Conservation (phyloP, 2,329 filamentous ascomycete genomes). For the Bipolaris cookei region DNA sequence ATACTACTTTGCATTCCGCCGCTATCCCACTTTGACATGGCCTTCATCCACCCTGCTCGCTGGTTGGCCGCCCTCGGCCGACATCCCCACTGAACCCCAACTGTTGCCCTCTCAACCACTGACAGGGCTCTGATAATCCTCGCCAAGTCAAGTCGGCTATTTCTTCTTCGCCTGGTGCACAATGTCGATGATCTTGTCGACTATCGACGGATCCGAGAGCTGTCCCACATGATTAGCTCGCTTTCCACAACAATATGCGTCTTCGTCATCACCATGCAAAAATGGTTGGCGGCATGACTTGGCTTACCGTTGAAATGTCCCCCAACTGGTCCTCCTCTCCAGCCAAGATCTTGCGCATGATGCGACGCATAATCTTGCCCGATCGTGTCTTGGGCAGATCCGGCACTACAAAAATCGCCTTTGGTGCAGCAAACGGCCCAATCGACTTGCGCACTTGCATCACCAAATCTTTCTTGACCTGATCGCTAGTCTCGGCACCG, state of each 20-base stretch:
- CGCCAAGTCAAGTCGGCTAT: slow-evolving; percentile 33
- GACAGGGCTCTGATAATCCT: slow-evolving; percentile 10
- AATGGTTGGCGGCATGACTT: slow-evolving; percentile 3
- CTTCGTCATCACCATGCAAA: slow-evolving; percentile 26
- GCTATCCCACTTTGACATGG: not conserved
- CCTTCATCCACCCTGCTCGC: not conserved
- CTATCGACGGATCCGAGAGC: slow-evolving; percentile 88
- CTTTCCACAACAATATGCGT: slow-evolving; percentile 35
- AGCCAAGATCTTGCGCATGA: slow-evolving; percentile 94
- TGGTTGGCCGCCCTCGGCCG: not conserved
- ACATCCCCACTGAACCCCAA: not conserved
- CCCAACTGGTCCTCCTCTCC: slow-evolving; percentile 97
- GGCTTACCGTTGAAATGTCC: slow-evolving; percentile 84
- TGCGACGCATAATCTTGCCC: slow-evolving; percentile 98
- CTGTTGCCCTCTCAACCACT: slow-evolving; percentile 9
- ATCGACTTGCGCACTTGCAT: slow-evolving; percentile 97
- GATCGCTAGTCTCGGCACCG: slow-evolving; percentile 74
- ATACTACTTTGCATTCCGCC: not conserved
- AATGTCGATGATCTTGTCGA: slow-evolving; percentile 83
- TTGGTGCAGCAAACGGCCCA: slow-evolving; percentile 94
- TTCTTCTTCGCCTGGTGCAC: slow-evolving; percentile 69
- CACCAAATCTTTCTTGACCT: slow-evolving; percentile 89
- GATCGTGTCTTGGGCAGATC: slow-evolving; percentile 97
- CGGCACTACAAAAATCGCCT: slow-evolving; percentile 87
- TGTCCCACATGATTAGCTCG: slow-evolving; percentile 51